phyloP scores from a whole-genome alignment of 2,329 filamentous ascomycete species.

The Fusarium clavum region DNA sequence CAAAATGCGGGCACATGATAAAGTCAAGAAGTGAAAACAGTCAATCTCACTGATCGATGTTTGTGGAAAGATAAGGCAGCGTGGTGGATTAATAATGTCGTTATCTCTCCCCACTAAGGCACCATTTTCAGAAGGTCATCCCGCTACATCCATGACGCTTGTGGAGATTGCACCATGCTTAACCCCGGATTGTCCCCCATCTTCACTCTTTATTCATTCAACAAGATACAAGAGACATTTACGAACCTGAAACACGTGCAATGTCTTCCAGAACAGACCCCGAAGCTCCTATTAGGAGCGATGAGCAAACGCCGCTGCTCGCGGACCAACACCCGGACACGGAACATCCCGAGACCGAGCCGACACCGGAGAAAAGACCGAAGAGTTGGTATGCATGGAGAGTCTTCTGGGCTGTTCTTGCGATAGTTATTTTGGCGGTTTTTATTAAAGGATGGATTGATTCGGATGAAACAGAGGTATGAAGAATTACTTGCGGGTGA shows the following conservation, averaged over 20 bases:
- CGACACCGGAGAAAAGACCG: neutral
- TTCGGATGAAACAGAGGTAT: slow-evolving; percentile 32
- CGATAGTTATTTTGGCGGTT: neutral
- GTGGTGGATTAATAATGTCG: slow-evolving; percentile 18
- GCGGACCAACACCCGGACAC: neutral
- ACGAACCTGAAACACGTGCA: fast-evolving
- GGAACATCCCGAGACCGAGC: neutral
- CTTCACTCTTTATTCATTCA: neutral
- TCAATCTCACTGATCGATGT: neutral
- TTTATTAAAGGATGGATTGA: slow-evolving; percentile 26
- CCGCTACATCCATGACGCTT: slow-evolving; percentile 14
- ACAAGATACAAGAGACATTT: too few relatives aligned
- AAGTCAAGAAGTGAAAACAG: neutral
- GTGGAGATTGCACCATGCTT: neutral
- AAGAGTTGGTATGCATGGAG: slow-evolving; percentile 27
- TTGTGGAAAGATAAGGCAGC: neutral
- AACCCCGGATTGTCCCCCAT: neutral
- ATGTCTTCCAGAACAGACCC: slow-evolving; percentile 4
- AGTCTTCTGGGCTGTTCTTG: slow-evolving; percentile 16
- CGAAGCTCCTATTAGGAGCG: neutral
- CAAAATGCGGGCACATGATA: neutral
- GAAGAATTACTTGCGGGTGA: too few relatives aligned
- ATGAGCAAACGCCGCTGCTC: slow-evolving; percentile 23
- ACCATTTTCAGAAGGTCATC: neutral
- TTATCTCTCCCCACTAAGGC: slow-evolving; percentile 1